These are phyloP conservation scores for Cladosporium sp. DNA, from an alignment of 2,329 filamentous ascomycete species.

Conservation along the genomic window DNA sequence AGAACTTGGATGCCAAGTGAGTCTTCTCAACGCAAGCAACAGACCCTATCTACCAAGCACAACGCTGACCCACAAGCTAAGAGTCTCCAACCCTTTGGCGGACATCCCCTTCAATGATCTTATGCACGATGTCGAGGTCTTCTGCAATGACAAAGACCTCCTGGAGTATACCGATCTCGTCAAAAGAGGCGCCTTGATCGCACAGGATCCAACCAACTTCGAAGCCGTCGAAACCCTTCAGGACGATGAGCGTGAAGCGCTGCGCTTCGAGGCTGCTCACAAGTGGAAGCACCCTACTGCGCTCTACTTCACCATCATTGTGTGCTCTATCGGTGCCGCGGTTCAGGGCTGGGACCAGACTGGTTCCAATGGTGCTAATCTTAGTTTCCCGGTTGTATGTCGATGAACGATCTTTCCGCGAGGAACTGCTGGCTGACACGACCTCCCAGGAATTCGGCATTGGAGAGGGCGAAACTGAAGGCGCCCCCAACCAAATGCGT, in stretches of 20 bases:
- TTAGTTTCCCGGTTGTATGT: conserved; percentile 42
- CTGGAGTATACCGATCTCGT: conserved; percentile 39
- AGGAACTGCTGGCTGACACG: background rate
- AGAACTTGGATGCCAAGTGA: conserved; percentile 24
- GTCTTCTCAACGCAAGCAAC: conserved; percentile 7
- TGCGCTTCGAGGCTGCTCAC: conserved; percentile 44
- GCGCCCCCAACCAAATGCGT: conserved; percentile 33
- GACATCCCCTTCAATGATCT: conserved; percentile 51
- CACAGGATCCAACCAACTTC: conserved; percentile 45
- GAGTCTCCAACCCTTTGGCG: conserved; percentile 51
- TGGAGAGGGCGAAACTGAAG: conserved; percentile 18
- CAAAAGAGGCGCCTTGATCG: conserved; percentile 47
- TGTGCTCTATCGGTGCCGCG: conserved; percentile 50
- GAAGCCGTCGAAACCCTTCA: conserved; percentile 42
- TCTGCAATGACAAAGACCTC: conserved; percentile 46
- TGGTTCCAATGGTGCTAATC: conserved; percentile 51
- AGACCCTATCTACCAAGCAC: conserved; percentile 10
- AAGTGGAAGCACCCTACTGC: conserved; percentile 47
- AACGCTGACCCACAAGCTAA: conserved; percentile 15
- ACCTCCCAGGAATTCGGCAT: conserved; percentile 29
- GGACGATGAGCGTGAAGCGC: conserved; percentile 38
- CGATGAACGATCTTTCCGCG: too few species aligned
- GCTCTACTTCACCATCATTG: conserved; percentile 49
- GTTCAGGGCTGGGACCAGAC: conserved; percentile 53
- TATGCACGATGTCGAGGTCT: conserved; percentile 51